Percentiles rank a stretch among this genome's conserved stretches.
Evolutionary conservation across 1,139 yeast species (phyloP).

Genomic region (Kodamaea derodonti): DNA sequence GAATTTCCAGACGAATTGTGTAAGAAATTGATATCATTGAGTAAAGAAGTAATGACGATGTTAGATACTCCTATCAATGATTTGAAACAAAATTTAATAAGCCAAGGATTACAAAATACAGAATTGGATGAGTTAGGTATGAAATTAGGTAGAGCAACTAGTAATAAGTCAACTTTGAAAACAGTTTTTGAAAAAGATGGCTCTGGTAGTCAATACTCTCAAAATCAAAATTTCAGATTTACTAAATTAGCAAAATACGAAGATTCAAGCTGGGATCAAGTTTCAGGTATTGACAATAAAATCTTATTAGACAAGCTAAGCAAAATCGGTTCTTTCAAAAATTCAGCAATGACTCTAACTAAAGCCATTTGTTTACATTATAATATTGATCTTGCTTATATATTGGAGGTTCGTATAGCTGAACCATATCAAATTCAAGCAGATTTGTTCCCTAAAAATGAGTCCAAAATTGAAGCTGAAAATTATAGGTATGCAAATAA

Average conservation of each 20-base stretch:
- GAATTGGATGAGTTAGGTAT: constrained; percentile 26
- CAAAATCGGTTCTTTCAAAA: constrained; percentile 37
- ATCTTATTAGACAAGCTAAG: constrained; percentile 39
- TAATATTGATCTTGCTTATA: constrained; percentile 48
- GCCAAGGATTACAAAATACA: constrained; percentile 4
- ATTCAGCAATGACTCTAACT: constrained; percentile 41
- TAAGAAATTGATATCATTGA: constrained; percentile 29
- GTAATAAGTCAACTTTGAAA: constrained; percentile 25
- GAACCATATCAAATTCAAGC: constrained; percentile 39
- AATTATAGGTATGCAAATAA: constrained; percentile 35
- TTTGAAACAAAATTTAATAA: constrained; percentile 6
- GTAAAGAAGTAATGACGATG: constrained; percentile 41
- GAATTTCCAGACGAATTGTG: constrained; percentile 34
- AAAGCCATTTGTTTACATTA: constrained; percentile 35
- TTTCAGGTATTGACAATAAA: constrained; percentile 11
- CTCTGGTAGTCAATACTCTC: constrained; percentile 55
- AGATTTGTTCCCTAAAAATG: constrained; percentile 38
- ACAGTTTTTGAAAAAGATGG: constrained; percentile 59
- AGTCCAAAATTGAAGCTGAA: constrained; percentile 42
- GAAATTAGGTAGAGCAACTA: constrained; percentile 55
- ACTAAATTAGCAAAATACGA: constrained; percentile 25
- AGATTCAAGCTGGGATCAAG: constrained; percentile 12
- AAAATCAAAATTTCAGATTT: constrained; percentile 42
- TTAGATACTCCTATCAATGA: constrained; percentile 33
- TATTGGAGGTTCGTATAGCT: constrained; percentile 53